phyloP scores from a whole-genome alignment of 1,284 basidiomycete genomes.

The Cystobasidiaceae sp. region DNA sequence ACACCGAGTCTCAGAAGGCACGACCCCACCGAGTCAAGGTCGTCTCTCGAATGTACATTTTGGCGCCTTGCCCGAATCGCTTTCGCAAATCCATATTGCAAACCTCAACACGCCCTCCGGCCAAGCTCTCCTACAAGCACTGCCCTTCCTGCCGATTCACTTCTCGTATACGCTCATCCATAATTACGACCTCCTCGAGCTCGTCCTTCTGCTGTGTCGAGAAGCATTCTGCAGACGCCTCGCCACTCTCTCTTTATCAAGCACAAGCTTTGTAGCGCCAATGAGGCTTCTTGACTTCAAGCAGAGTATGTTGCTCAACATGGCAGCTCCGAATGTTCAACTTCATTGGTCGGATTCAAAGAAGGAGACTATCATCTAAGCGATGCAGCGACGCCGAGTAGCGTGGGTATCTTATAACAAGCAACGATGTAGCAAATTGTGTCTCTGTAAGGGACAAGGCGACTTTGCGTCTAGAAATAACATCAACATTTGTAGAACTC shows the following conservation, averaged over 20 bases:
- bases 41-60: neutral
- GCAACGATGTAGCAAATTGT: too few species aligned
- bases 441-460: too few species aligned
- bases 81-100: constrained; percentile 17
- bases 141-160: constrained; percentile 17
- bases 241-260: neutral
- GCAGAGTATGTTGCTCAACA: neutral
- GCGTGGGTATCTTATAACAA: too few species aligned
- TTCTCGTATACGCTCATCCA: constrained; percentile 26
- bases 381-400: too few species aligned
- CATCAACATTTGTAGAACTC: too few species aligned
- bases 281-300: constrained; percentile 17
- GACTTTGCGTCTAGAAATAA: too few species aligned
- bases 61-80: neutral
- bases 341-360: neutral
- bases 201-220: constrained; percentile 15
- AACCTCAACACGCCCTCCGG: constrained; percentile 20
- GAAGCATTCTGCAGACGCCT: constrained; percentile 8
- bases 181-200: constrained; percentile 25
- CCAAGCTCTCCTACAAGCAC: constrained; percentile 5
- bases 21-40: neutral
- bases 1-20: neutral
- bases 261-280: constrained; percentile 12
- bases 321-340: neutral
- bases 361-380: neutral